Evolutionary conservation across 306 rosid species (phyloP), one percentile per base, ranked within the genome.

Genomic region (Ochetophila trinervis): DNA sequence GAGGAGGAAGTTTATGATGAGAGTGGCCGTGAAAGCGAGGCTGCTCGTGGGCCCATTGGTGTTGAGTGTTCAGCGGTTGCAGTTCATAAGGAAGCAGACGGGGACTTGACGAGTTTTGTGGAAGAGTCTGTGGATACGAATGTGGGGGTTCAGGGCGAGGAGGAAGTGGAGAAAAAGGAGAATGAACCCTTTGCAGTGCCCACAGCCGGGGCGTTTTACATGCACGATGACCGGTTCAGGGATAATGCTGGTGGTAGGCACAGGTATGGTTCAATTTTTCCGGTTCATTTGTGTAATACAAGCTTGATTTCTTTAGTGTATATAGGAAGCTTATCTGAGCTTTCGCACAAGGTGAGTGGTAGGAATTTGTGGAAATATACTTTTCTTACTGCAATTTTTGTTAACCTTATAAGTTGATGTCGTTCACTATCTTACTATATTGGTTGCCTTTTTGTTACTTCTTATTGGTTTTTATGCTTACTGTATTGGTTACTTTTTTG

Each of bases 161-260:
- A 68, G 6, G 79, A 66, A 32, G 86, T 69, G 73, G 96, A 85
- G 95, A 89, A 92, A 82, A 89, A 87, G 87, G 95, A 86, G 85
- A 81, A 87, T 57, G 97, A 88, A 65, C 97, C 97, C 22, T 91
- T 88, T 73, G 95, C 97, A 2, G 97, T 91, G 50, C 97, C 96
- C 47, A 88, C 97, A 0, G 96, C 97, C n/a, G 97, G 97, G 69
- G 97, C 96, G 2, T 91, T 91, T 67, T 91, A 91, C 74, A 91
- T 91, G 97, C 97, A 91, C 15, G 97, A 91, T 65, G 97, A 91
- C 48, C 85, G 97, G 34, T 91, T 91, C 56, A 81, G 95, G 84
- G 97, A 87, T 74, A 88, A 71, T 83, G 74, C 88, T 5, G 88
- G 84, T 63, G 91, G 86, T 32, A 85, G 96, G 67, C 79, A 76